Evolutionary conservation across 345 rosid species (phyloP), one percentile per base, ranked within the genome.

Genomic region (Citrus unshiu): DNA sequence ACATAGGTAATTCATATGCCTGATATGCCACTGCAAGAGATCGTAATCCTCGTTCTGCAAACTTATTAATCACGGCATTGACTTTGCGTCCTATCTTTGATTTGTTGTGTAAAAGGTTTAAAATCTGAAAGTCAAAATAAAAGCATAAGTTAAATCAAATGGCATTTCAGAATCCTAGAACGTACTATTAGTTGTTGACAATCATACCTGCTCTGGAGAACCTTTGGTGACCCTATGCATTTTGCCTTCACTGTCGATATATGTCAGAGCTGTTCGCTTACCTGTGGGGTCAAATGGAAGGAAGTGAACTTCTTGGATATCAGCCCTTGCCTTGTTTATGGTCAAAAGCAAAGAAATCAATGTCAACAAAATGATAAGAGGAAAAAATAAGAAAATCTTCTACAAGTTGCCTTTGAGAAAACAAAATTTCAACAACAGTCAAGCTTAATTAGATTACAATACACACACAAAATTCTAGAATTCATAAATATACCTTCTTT

Each of bases 1-100:
- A 75, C 13, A 62, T 14, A n/a, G 72, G 49, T 19, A 19, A 34
- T 5, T 29, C 16, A 30, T 29, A 24, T 77, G 84, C 93, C 88
- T 90, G 93, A 73, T 84, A 86, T 68, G 92, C 91, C 78, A 86
- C 89, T 6, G 91, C 94, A 70, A 91, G 92, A 77, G 94, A 91
- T 22, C 91, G 88, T 76, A 89, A 76, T 40, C 94, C 91, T 21
- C 90, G 82, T 16, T 89, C 91, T 0, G 92, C 94, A 18, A 84
- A 89, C 81, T 86, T 90, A 80, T 81, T 85, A 12, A 90, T 90
- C 56, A 86, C 83, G 19, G 86, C 70, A 81, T 87, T 89, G 83
- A 86, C 92, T 86, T 87, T 85, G 12, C 85, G 85, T 57, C 34
- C 34, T 32, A 32, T 32, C 34, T 32, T 0, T 32, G 34, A 32